These are phyloP conservation scores for Phytopythium cucurbitacearum DNA, from an alignment of 352 stramenopile species.

Conservation along the genomic window DNA sequence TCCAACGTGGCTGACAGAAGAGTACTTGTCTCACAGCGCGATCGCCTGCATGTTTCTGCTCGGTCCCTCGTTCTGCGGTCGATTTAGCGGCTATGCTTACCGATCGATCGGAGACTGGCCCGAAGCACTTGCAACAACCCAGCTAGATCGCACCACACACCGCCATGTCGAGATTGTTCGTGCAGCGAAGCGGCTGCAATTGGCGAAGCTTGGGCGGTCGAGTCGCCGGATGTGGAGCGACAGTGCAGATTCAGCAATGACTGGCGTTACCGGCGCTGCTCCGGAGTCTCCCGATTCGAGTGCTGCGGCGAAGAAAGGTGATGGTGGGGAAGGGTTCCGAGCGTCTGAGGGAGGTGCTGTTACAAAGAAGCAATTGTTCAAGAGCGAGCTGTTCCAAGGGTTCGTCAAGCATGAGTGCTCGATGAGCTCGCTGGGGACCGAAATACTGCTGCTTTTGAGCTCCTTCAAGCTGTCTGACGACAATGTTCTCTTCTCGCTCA, in stretches of 20 bases:
- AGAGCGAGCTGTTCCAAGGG: conserved; percentile 30
- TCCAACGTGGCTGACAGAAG: conserved; percentile 61
- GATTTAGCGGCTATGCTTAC: conserved; percentile 65
- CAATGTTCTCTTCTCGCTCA: conserved; percentile 52
- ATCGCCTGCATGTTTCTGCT: conserved; percentile 65
- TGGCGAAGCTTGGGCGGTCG: conserved; percentile 35
- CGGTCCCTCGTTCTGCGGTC: conserved; percentile 51
- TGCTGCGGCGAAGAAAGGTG: conserved; percentile 34
- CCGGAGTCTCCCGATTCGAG: conserved; percentile 20
- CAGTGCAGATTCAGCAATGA: conserved; percentile 14
- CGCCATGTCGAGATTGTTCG: conserved; percentile 46
- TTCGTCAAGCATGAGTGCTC: conserved; percentile 65
- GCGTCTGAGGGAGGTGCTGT: conserved; percentile 9
- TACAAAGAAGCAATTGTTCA: conserved; percentile 31
- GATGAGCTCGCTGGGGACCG: conserved; percentile 50
- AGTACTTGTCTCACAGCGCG: conserved; percentile 36
- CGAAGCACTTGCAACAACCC: conserved; percentile 51
- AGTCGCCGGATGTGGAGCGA: conserved; percentile 47
- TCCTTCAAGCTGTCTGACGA: conserved; percentile 61
- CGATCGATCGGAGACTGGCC: conserved; percentile 64
- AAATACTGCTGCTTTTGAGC: conserved; percentile 53
- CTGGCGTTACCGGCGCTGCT: conserved; percentile 5
- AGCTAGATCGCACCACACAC: conserved; percentile 53
- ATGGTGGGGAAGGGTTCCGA: conserved; percentile 26
- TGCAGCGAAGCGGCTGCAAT: conserved; percentile 9